Evolutionary conservation across 1,284 basidiomycete species (phyloP).

Genomic region (Trichosporon sp.): DNA sequence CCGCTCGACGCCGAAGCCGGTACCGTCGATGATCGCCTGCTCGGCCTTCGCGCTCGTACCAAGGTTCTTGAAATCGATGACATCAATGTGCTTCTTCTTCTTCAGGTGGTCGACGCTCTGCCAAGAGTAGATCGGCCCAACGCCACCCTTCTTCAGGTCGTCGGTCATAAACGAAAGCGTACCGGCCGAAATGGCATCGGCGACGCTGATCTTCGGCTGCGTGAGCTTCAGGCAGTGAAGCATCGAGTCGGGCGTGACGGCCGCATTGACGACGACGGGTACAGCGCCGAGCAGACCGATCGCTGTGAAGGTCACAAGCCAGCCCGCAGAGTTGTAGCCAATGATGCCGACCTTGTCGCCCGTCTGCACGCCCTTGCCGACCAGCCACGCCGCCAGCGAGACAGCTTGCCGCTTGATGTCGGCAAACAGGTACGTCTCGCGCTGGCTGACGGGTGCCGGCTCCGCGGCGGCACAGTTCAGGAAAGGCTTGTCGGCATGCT

Average conservation of each 20-base stretch:
- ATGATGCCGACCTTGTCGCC: constrained; percentile 34
- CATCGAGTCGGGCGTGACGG: constrained; percentile 19
- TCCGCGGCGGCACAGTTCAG: constrained; percentile 27
- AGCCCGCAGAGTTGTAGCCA: constrained; percentile 28
- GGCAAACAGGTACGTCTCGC: constrained; percentile 26
- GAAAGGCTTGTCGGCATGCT: constrained; percentile 27
- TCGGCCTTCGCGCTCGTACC: not conserved
- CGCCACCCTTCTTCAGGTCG: not conserved
- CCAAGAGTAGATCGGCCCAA: constrained; percentile 8
- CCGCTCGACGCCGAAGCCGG: constrained; percentile 15
- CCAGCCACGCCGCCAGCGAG: constrained; percentile 33
- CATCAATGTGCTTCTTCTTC: constrained; percentile 3
- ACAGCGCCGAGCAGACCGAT: constrained; percentile 40
- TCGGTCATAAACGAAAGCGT: constrained; percentile 1
- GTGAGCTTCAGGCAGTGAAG: constrained; percentile 26
- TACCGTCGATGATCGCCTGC: not conserved
- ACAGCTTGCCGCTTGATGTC: constrained; percentile 23
- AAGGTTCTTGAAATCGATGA: constrained; percentile 3
- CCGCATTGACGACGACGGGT: constrained; percentile 35
- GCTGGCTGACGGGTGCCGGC: not conserved
- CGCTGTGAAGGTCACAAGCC: constrained; percentile 34
- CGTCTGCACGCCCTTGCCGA: constrained; percentile 22
- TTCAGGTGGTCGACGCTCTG: constrained; percentile 8
- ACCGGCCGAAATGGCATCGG: constrained; percentile 25
- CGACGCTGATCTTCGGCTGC: constrained; percentile 27